Percentiles rank a stretch among this genome's conserved stretches.
Conservation (phyloP, 1,284 basidiomycete genomes). For the Papiliotrema fonsecae region DNA sequence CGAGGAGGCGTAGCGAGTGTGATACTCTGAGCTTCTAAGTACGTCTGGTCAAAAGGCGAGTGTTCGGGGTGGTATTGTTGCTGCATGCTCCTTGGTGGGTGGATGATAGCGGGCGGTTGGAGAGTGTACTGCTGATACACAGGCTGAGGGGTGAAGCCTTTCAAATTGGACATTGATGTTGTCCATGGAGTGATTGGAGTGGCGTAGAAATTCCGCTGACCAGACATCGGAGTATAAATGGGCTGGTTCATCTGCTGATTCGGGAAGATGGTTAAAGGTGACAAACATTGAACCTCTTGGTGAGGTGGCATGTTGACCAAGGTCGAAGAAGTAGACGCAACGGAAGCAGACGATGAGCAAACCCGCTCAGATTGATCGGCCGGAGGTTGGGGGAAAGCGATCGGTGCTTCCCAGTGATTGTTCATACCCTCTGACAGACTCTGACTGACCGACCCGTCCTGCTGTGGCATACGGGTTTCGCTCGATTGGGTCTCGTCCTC, state of each 20-base stretch:
- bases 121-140: background rate
- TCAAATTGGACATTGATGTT: background rate
- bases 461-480: constrained; percentile 1
- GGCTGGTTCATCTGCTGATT: background rate
- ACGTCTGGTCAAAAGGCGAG: background rate
- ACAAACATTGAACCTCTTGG: constrained; percentile 4
- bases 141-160: background rate
- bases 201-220: background rate
- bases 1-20: constrained; percentile 29
- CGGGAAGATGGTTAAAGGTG: constrained; percentile 24
- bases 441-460: background rate
- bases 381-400: constrained; percentile 11
- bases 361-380: background rate
- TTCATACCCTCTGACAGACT: background rate
- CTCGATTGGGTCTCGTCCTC: constrained; percentile 2
- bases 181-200: background rate
- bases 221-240: background rate
- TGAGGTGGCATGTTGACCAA: constrained; percentile 3
- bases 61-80: background rate
- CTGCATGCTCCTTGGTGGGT: background rate
- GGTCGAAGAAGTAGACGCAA: constrained; percentile 20
- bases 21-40: constrained; percentile 21
- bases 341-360: constrained; percentile 13
- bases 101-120: background rate
- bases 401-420: constrained; percentile 15